Percentiles rank a stretch among this genome's conserved stretches.
Conservation (phyloP, 2,329 filamentous ascomycete genomes). For the Fusarium virguliforme region DNA sequence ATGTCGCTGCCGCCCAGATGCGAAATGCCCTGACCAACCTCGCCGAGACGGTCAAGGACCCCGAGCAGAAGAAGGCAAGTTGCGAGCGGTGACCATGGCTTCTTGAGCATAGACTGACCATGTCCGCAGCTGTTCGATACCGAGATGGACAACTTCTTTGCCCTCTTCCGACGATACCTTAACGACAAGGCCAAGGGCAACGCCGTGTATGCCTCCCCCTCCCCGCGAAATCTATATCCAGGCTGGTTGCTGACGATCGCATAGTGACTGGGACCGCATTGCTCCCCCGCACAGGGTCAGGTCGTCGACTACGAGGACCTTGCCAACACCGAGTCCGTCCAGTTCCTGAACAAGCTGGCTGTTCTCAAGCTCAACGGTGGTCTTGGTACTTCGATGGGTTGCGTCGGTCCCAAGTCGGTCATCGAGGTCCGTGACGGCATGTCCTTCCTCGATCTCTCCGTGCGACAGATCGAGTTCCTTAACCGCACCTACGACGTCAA, state of each 20-base stretch:
- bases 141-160: constrained; percentile 99
- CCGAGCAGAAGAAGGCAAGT: constrained; percentile 85
- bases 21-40: constrained; percentile 96
- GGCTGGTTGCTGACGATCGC: constrained; percentile 44
- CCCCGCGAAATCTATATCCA: constrained; percentile 12
- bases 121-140: constrained; percentile 87
- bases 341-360: constrained; percentile 96
- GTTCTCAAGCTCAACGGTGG: constrained; percentile 99
- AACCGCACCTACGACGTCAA: constrained; percentile 99
- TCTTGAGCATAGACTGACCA: constrained; percentile 25
- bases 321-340: constrained; percentile 89
- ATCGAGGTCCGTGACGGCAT: constrained; percentile 99
- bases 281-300: constrained; percentile 93
- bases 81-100: neutral
- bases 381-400: constrained; percentile 99
- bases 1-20: constrained; percentile 98
- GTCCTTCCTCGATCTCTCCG: constrained; percentile 99
- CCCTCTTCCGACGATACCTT: constrained; percentile 96
- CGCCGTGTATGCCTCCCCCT: constrained; percentile 73
- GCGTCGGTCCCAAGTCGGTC: constrained; percentile 98
- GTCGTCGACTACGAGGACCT: constrained; percentile 96
- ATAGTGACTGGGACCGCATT: constrained; percentile 96
- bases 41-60: constrained; percentile 89
- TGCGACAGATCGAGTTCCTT: constrained; percentile 98
- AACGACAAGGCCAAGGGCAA: constrained; percentile 99